Evolutionary conservation across 2,329 filamentous ascomycete genomes (phyloP), one percentile per base, ranked within the genome.

Genomic region (Neophaeococcomyces aloes): DNA sequence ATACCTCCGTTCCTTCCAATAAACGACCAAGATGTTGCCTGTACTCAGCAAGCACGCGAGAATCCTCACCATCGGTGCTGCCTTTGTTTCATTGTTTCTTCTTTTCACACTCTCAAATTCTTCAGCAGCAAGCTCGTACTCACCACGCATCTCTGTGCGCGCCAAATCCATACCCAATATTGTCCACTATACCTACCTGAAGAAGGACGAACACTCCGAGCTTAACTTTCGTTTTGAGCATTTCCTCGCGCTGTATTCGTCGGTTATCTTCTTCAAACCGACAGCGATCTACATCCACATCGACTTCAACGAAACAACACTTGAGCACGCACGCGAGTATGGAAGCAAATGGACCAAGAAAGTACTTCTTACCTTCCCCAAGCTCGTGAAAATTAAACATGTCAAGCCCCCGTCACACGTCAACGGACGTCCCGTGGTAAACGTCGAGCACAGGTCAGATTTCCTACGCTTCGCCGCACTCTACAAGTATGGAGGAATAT

Each of bases 391-490:
- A 27, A 6, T 27, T 10, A 27, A 27, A 5, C 5, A 27, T 6
- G 23, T 10, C 10, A 10, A 27, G 23, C 23, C 23, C 5, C 5
- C 10, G 23, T 6, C 23, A 10, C 23, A 27, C 10, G 23, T 10
- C 23, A 27, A 27, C 10, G 23, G 23, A 5, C 23, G 10, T 27
- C 5, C 5, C 5, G 23, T 27, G 23, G 10, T 10, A 5, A 27
- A 27, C 10, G 23, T 52, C 31, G 53, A 56, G 45, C 57, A 61
- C 49, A 52, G 51, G 15, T 51, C 57, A 23, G 58, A 59, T 46
- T 56, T 59, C 23, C 18, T 59, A 3, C 57, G 59, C 14, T 45
- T 57, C n/a, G 41, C 50, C 7, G 51, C 51, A 8, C 42, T 61
- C 11, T 43, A 46, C 4, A 15, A 48, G 3, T 49, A 50, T 19